phyloP scores from a whole-genome alignment of 305 asterid genomes.

The Monarda citriodora region DNA sequence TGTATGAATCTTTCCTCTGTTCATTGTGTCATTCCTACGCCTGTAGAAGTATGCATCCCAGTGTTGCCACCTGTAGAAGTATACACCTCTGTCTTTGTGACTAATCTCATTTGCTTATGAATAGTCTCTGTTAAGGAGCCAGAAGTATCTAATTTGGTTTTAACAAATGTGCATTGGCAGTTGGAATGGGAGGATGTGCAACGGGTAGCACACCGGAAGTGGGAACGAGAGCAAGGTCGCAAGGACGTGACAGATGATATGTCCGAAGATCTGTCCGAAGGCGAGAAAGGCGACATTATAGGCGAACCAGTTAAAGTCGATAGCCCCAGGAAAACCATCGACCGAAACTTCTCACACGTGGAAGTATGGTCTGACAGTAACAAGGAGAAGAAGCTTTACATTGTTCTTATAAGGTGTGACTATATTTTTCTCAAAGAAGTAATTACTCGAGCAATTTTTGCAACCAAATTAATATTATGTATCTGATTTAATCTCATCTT shows the following conservation, averaged over 20 bases:
- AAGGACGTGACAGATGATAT: conserved; percentile 89
- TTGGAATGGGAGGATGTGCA: conserved; percentile 81
- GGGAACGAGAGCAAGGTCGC: conserved; percentile 88
- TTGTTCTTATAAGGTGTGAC: conserved; percentile 75
- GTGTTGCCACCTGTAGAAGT: too few species aligned
- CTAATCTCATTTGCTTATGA: too few species aligned
- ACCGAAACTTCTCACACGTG: conserved; percentile 47
- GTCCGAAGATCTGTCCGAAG: conserved; percentile 94
- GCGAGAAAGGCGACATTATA: conserved; percentile 74
- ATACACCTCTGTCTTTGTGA: too few species aligned
- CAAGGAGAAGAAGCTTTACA: conserved; percentile 71
- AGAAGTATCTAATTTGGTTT: too few species aligned
- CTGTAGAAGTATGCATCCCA: too few species aligned
- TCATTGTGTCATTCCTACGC: too few species aligned
- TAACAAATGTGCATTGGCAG: conserved; percentile 24
- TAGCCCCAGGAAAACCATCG: conserved; percentile 57
- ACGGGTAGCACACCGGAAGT: conserved; percentile 59
- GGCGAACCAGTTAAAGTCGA: conserved; percentile 53
- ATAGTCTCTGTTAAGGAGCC: too few species aligned
- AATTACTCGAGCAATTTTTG: not conserved
- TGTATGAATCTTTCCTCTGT: too few species aligned
- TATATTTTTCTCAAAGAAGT: not conserved
- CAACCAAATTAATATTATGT: not conserved
- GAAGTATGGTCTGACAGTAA: conserved; percentile 76
- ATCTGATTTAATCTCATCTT: conserved; percentile 21